These are phyloP conservation scores for Zygosaccharomyces sapae DNA, from an alignment of 1,139 yeast genomes.

Conservation along the genomic window DNA sequence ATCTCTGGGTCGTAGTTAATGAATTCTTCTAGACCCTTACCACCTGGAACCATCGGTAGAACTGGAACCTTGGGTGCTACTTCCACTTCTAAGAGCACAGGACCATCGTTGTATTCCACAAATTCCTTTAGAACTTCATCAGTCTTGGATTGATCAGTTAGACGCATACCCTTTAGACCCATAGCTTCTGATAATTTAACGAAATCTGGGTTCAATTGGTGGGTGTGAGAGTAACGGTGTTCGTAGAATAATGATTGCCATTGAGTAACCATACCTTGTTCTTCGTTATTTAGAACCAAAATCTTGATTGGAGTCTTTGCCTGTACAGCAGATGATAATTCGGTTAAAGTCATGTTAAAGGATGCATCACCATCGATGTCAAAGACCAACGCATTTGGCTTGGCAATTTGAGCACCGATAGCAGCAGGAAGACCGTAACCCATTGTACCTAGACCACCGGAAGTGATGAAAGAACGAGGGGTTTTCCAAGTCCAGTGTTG, in stretches of 20 bases:
- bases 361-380: constrained; percentile 99
- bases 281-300: constrained; percentile 88
- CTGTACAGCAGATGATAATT: constrained; percentile 90
- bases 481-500: constrained; percentile 91
- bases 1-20: constrained; percentile 77
- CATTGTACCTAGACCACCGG: constrained; percentile 99
- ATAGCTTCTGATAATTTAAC: constrained; percentile 89
- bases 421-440: constrained; percentile 97
- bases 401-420: constrained; percentile 95
- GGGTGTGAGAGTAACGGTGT: constrained; percentile 94
- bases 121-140: constrained; percentile 62
- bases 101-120: constrained; percentile 66
- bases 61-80: constrained; percentile 97
- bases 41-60: constrained; percentile 97
- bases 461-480: constrained; percentile 90
- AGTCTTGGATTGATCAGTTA: constrained; percentile 63
- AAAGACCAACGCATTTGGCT: constrained; percentile 89
- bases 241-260: constrained; percentile 98
- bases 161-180: constrained; percentile 82
- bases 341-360: constrained; percentile 93
- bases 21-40: constrained; percentile 90
- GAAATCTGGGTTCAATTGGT: constrained; percentile 90
- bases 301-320: constrained; percentile 87
- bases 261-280: constrained; percentile 99
- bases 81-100: constrained; percentile 82